A percentile compares a stretch with the other conserved stretches of the same genome.
Conservation (phyloP, 352 stramenopile species). For the Peronospora farinosa region DNA sequence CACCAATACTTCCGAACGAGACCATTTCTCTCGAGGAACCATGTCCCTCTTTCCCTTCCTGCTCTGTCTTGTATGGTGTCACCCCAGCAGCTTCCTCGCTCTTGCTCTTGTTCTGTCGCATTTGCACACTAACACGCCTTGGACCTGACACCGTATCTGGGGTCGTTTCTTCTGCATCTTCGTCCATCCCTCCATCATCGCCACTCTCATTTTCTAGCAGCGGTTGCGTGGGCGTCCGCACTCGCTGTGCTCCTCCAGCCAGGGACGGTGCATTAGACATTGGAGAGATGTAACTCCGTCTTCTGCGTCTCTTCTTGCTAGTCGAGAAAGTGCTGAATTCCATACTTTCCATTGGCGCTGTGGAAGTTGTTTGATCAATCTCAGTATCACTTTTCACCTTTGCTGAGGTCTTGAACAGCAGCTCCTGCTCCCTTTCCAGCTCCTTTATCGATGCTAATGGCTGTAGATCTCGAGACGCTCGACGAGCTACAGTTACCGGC, state of each 20-base stretch:
- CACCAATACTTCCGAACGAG: constrained; percentile 20
- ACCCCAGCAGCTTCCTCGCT: constrained; percentile 12
- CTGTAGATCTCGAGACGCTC: constrained; percentile 2
- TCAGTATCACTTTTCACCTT: constrained; percentile 10
- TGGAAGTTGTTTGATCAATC: constrained; percentile 1
- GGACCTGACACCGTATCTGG: constrained; percentile 15
- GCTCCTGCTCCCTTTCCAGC: constrained; percentile 8
- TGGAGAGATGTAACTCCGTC: constrained; percentile 40
- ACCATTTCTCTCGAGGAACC: constrained; percentile 17
- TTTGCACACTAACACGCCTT: constrained; percentile 24
- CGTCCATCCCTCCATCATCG: constrained; percentile 29
- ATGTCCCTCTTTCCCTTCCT: constrained; percentile 10
- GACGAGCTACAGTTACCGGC: not conserved
- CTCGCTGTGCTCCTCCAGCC: constrained; percentile 46
- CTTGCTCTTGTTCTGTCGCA: constrained; percentile 7
- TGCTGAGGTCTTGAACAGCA: constrained; percentile 15
- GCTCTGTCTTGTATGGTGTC: constrained; percentile 2
- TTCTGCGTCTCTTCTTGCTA: constrained; percentile 39
- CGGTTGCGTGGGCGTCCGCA: constrained; percentile 44
- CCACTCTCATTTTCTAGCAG: constrained; percentile 14
- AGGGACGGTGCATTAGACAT: constrained; percentile 40
- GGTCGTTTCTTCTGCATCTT: constrained; percentile 19
- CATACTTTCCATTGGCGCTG: constrained; percentile 1
- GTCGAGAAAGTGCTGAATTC: not conserved
- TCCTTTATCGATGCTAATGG: constrained; percentile 14